Conservation (phyloP, 768 basidiomycete genomes). For the Pholiota conissans region DNA sequence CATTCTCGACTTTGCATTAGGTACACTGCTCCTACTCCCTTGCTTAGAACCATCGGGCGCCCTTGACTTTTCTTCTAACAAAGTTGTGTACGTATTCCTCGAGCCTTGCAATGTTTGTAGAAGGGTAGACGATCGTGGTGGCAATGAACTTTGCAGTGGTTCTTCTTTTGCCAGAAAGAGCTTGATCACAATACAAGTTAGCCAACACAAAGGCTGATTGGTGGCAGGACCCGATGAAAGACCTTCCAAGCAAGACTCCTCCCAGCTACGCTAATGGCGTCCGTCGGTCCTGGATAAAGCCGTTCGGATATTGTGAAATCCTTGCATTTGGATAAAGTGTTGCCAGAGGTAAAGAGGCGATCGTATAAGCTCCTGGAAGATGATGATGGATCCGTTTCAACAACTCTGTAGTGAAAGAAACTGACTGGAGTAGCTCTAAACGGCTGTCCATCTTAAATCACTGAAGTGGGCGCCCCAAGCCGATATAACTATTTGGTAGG, state of each 20-base stretch:
- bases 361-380: constrained; percentile 37
- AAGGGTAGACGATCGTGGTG: constrained; percentile 34
- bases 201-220: constrained; percentile 16
- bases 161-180: constrained; percentile 68
- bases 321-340: constrained; percentile 61
- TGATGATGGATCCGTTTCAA: constrained; percentile 9
- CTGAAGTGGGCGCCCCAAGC: too few relatives aligned
- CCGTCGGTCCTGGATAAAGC: constrained; percentile 45
- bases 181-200: constrained; percentile 36
- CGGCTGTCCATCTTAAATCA: constrained; percentile 11
- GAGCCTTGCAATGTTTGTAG: constrained; percentile 44
- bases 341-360: constrained; percentile 50
- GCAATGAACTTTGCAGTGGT: constrained; percentile 56
- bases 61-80: constrained; percentile 69
- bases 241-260: constrained; percentile 90
- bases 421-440: constrained; percentile 20
- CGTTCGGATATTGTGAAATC: constrained; percentile 66
- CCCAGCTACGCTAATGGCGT: constrained; percentile 56
- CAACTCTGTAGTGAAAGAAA: constrained; percentile 2
- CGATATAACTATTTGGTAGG: neutral
- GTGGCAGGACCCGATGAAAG: constrained; percentile 16
- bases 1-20: constrained; percentile 30
- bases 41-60: constrained; percentile 75
- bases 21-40: constrained; percentile 8
- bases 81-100: constrained; percentile 55